Evolutionary conservation across 371 early-diverging fungal genomes (phyloP), one percentile per base, ranked within the genome.

Genomic region (Mortierella sp.): DNA sequence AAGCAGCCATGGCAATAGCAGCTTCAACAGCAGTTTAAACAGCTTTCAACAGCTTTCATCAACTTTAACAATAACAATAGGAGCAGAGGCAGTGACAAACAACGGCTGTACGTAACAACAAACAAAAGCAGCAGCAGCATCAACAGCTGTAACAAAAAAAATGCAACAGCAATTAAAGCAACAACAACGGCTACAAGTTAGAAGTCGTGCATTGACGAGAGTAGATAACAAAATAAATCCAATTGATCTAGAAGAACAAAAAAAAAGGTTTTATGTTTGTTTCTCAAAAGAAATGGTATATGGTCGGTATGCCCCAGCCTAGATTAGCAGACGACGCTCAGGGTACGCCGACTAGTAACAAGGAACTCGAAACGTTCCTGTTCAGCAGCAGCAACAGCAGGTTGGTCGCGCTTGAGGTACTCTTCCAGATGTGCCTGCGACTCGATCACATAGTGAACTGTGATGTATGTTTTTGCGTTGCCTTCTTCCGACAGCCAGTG

Each of bases 401-500:
- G 75, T 44, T 91, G 91, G 47, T 89, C 78, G 28, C 72, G 76
- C n/a, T 81, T 74, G 34, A 91, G 80, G 72, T 91, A 91, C 45
- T 47, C 38, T 42, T 91, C 84, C 60, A 91, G 81, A 76, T 90
- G 82, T 24, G 58, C 73, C 71, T 90, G 89, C n/a, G 89, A 88
- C 6, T 81, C 89, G 52, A 91, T 88, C 74, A 89, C 90, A 60
- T 91, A 91, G 81, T 91, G 91, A 6, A 91, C 90, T 7, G 90
- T 89, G 72, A 90, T 77, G 79, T 91, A 91, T 8, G 84, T 84
- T 87, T 91, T 91, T 47, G 76, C 63, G 70, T 88, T 88, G 65
- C 91, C 91, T 63, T 91, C 91, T 54, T 91, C 91, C 28, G 87
- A 87, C 45, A 91, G 70, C 91, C 91, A 91, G 72, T 90, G 89